These are phyloP conservation scores for Auricularia sp. DNA, from an alignment of 768 basidiomycete genomes.

Conservation along the genomic window DNA sequence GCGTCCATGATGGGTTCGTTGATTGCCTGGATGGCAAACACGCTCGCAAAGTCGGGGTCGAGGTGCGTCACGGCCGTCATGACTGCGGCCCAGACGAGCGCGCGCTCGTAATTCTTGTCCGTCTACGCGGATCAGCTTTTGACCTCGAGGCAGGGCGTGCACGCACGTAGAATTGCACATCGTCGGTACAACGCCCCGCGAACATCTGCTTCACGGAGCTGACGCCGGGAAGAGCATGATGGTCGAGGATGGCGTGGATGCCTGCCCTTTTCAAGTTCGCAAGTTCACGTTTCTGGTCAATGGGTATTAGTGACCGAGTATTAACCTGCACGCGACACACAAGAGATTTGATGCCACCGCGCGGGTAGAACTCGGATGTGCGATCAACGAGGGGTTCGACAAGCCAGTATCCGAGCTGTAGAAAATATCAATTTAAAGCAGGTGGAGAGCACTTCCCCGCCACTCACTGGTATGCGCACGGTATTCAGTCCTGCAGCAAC, in stretches of 20 bases:
- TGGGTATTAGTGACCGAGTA: background rate
- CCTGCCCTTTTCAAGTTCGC: conserved; percentile 48
- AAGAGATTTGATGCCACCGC: conserved; percentile 56
- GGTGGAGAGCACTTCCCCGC: no score
- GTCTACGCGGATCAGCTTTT: conserved; percentile 32
- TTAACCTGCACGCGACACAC: conserved; percentile 26
- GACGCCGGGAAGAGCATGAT: conserved; percentile 65
- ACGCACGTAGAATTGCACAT: conserved; percentile 66
- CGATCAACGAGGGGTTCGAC: conserved; percentile 62
- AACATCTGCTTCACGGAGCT: conserved; percentile 52
- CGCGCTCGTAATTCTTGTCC: conserved; percentile 60
- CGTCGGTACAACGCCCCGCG: conserved; percentile 48
- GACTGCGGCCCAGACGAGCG: conserved; percentile 70
- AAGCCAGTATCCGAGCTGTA: conserved; percentile 74
- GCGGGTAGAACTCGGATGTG: conserved; percentile 49
- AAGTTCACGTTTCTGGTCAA: conserved; percentile 48
- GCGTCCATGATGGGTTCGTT: conserved; percentile 76
- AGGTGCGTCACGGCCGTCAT: conserved; percentile 66
- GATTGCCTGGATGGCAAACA: conserved; percentile 62
- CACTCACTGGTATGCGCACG: conserved; percentile 60
- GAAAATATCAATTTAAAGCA: no score
- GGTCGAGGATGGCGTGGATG: conserved; percentile 57
- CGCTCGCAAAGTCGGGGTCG: conserved; percentile 52
- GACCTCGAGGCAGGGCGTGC: background rate
- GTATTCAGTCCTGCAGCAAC: conserved; percentile 54